These are phyloP conservation scores for Berberis vulgaris DNA, from an alignment of 164 flowering plant genomes.

Conservation along the genomic window DNA sequence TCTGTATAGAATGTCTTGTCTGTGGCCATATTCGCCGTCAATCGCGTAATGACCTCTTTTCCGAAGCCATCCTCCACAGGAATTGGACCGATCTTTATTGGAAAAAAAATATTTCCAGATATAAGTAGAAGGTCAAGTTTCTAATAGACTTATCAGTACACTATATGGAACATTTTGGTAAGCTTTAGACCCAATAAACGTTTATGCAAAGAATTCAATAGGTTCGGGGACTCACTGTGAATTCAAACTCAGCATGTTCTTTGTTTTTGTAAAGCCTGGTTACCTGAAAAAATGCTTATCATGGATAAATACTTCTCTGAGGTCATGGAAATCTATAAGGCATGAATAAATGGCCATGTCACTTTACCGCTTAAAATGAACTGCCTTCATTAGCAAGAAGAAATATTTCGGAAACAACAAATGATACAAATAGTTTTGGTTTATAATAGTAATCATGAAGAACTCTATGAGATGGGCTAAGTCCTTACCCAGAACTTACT, in stretches of 20 bases:
- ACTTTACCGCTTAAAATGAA: background rate
- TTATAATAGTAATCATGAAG: no score
- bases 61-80: conserved; percentile 64
- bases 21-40: conserved; percentile 69
- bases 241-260: conserved; percentile 84
- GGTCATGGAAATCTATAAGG: background rate
- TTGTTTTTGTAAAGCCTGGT: conserved; percentile 75
- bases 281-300: conserved; percentile 33
- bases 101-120: conserved; percentile 2
- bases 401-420: background rate
- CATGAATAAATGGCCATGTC: background rate
- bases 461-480: no score
- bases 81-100: conserved; percentile 72
- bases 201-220: background rate
- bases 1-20: conserved; percentile 74
- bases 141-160: background rate
- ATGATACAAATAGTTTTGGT: no score
- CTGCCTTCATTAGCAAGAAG: no score
- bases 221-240: conserved; percentile 44
- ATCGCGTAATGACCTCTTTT: conserved; percentile 69
- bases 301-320: background rate
- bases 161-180: background rate
- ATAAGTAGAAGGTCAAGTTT: background rate
- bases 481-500: no score
- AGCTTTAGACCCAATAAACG: background rate